These are phyloP conservation scores for Lathyrus aphaca DNA, from an alignment of 306 rosid species.

Conservation along the genomic window DNA sequence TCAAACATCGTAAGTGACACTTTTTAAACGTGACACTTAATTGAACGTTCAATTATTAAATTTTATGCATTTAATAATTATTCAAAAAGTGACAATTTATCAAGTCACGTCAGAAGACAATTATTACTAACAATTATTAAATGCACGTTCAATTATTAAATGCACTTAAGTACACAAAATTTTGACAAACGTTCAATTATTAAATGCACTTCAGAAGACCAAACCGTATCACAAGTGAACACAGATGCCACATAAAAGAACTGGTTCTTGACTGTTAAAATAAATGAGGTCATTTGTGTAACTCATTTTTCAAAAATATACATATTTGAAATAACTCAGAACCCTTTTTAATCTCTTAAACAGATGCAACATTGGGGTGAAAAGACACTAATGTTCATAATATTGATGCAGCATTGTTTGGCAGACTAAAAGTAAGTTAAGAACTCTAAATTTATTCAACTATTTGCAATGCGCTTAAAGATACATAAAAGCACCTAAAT, in stretches of 20 bases:
- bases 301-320: neutral
- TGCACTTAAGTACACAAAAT: too few species aligned
- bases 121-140: too few species aligned
- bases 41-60: too few species aligned
- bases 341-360: neutral
- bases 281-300: neutral
- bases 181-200: too few species aligned
- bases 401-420: neutral
- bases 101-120: too few species aligned
- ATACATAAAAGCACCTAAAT: neutral
- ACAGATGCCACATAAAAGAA: neutral
- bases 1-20: too few species aligned
- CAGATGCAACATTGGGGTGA: neutral
- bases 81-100: too few species aligned
- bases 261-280: neutral
- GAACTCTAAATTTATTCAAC: slow-evolving; percentile 3
- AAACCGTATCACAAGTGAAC: too few species aligned
- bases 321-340: neutral
- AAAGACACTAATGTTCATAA: neutral
- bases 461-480: neutral
- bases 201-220: too few species aligned
- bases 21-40: too few species aligned
- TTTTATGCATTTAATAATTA: too few species aligned
- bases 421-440: neutral
- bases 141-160: too few species aligned